Base-by-base conservation (phyloP, 257 asterid genomes). In the Penstemon newberryi region DNA sequence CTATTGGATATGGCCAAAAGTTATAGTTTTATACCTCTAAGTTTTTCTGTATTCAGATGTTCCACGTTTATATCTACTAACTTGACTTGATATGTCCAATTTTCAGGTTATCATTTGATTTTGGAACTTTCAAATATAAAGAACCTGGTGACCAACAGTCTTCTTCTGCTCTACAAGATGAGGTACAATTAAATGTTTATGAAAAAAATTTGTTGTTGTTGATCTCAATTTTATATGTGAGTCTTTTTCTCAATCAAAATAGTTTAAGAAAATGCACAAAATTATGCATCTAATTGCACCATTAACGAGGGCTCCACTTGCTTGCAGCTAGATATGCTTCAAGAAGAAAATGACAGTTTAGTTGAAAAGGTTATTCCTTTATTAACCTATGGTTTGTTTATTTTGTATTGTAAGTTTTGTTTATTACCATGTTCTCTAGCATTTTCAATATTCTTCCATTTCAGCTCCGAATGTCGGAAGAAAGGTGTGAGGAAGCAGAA, bases 251-350 rank as follows among this genome's bases (percentile, higher is more conserved):
- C 4, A 3, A 49, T 15, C 7, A 49, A 49, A 49, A 2, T 49
- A 11, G 54, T 69, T 69, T 9, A 38, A 25, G 8, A 43, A 13
- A 8, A 39, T 61, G 44, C 11, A 55, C 7, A 66, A 13, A 59
- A 38, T 47, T 40, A 6, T 57, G 60, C 49, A 72, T 70, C 53
- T 58, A 45, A 65, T 71, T 51, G 57, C 63, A 68, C 36, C 55
- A 56, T 68, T 79, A 53, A 77, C 56, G 65, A 36, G 42, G 3
- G 73, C n/a, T 73, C 51, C 50, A 63, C 73, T 53, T 37, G 66
- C 61, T 56, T 85, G 83, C 94, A 93, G 98, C 87, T 93, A 72
- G 99, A 93, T 80, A 87, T 90, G 96, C 99, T 93, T 78, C 99
- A 93, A 73, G 99, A 90, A 86, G 96, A 93, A 82, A 93, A 93